These are phyloP conservation scores for Mycena vulgaris DNA, from an alignment of 768 basidiomycete genomes.

Conservation along the genomic window DNA sequence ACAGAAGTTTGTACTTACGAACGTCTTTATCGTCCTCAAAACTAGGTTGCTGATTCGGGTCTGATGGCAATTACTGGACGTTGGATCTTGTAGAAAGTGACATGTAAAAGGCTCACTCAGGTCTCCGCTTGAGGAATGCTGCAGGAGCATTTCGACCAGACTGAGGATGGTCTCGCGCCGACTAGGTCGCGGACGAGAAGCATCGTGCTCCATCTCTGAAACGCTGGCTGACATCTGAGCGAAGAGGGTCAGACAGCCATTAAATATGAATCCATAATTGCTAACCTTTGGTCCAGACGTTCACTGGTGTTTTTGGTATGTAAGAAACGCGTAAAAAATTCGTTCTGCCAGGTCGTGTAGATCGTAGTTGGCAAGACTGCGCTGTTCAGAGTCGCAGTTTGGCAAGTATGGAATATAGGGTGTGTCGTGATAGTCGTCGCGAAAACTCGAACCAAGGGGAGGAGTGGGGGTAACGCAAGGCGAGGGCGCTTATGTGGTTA, in stretches of 20 bases:
- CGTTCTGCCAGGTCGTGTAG: constrained; percentile 16
- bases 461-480: constrained; percentile 36
- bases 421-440: constrained; percentile 27
- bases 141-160: constrained; percentile 66
- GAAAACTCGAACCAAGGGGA: constrained; percentile 8
- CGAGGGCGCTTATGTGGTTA: constrained; percentile 2
- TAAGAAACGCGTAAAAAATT: constrained; percentile 28
- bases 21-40: constrained; percentile 78
- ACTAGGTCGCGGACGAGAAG: constrained; percentile 8
- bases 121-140: constrained; percentile 51
- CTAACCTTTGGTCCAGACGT: constrained; percentile 8
- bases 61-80: constrained; percentile 40
- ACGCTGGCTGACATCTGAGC: constrained; percentile 30
- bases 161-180: constrained; percentile 65
- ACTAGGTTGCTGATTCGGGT: constrained; percentile 57
- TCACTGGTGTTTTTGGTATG: constrained; percentile 12
- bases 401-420: neutral
- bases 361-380: constrained; percentile 23
- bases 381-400: neutral
- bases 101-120: constrained; percentile 45
- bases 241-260: neutral
- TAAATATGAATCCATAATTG: neutral
- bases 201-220: neutral
- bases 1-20: constrained; percentile 62
- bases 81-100: neutral